Percentiles rank a stretch among this genome's conserved stretches.
These are phyloP conservation scores for Cyclotella distinguenda DNA, from an alignment of 108 stramenopile species.

Conservation along the genomic window DNA sequence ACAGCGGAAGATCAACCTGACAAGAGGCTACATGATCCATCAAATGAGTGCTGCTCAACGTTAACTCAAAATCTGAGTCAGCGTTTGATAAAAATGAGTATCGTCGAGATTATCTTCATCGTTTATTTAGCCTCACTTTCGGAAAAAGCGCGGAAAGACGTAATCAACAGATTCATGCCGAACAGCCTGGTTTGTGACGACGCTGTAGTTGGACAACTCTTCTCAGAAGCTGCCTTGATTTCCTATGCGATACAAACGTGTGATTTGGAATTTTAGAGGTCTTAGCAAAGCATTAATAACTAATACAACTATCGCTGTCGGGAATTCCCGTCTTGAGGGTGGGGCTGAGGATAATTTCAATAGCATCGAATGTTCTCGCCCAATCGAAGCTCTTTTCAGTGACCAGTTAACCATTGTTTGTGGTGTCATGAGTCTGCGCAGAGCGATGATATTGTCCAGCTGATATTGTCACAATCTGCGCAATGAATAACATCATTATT, in stretches of 20 bases:
- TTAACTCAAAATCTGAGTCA: conserved; percentile 14
- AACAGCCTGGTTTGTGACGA: conserved; percentile 14
- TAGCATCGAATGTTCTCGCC: too few relatives aligned
- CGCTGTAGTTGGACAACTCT: conserved; percentile 50
- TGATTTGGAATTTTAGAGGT: conserved; percentile 47
- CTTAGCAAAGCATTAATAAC: too few relatives aligned
- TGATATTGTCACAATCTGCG: too few relatives aligned
- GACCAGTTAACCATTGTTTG: too few relatives aligned
- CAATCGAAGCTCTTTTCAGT: too few relatives aligned
- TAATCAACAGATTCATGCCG: conserved; percentile 24
- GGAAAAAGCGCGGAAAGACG: conserved; percentile 28
- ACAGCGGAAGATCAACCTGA: not conserved
- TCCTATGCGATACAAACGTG: conserved; percentile 61
- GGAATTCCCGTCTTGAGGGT: too few relatives aligned
- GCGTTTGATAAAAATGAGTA: conserved; percentile 30
- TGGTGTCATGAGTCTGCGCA: too few relatives aligned
- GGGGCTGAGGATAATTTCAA: too few relatives aligned
- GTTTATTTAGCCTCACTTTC: conserved; percentile 63
- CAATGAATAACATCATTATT: too few relatives aligned
- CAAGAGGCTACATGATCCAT: not conserved
- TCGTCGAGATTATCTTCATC: conserved; percentile 53
- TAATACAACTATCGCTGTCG: too few relatives aligned
- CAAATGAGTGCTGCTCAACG: conserved; percentile 10
- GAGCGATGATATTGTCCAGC: too few relatives aligned
- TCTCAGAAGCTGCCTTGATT: conserved; percentile 67